A percentile compares a stretch with the other conserved stretches of the same genome.
Conservation (phyloP, 1,284 basidiomycete genomes). For the Ustilago sp. region DNA sequence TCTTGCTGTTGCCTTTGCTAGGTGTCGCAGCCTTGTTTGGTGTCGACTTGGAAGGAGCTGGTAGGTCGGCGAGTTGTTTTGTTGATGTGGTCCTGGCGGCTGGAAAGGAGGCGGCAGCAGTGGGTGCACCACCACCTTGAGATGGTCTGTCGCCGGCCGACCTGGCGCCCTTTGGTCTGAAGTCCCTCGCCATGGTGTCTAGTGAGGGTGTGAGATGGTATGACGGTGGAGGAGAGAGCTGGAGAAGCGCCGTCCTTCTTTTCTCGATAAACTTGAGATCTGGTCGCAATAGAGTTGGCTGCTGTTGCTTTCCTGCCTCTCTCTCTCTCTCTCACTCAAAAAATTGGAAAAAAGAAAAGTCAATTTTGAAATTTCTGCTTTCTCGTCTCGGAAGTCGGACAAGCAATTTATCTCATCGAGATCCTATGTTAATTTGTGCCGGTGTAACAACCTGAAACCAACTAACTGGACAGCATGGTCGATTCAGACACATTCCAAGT, state of each 20-base stretch:
- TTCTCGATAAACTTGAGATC: neutral
- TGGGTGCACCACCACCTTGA: neutral
- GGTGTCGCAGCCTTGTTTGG: conserved; percentile 16
- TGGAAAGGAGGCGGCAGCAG: neutral
- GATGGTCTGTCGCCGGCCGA: conserved; percentile 10
- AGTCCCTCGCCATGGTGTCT: conserved; percentile 54
- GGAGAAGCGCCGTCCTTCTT: neutral
- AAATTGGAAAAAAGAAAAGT: conserved; percentile 19
- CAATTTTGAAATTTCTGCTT: conserved; percentile 6
- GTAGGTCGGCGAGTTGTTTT: neutral
- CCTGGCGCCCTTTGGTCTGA: conserved; percentile 53
- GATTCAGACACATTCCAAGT: conserved; percentile 12
- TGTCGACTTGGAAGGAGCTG: conserved; percentile 25
- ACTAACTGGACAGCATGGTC: neutral
- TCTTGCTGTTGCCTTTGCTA: conserved; percentile 22
- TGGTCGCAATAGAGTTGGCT: conserved; percentile 9
- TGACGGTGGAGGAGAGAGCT: conserved; percentile 1
- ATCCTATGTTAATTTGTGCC: neutral
- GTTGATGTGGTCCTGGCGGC: conserved; percentile 4
- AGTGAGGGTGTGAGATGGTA: conserved; percentile 3
- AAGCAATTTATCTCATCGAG: neutral
- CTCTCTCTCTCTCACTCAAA: conserved; percentile 14
- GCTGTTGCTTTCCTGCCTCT: neutral
- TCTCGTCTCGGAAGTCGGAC: conserved; percentile 10
- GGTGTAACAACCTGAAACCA: neutral